A percentile compares a stretch with the other conserved stretches of the same genome.
phyloP scores from a whole-genome alignment of 139 green algal genomes.

The Tetradesmus obliquus region DNA sequence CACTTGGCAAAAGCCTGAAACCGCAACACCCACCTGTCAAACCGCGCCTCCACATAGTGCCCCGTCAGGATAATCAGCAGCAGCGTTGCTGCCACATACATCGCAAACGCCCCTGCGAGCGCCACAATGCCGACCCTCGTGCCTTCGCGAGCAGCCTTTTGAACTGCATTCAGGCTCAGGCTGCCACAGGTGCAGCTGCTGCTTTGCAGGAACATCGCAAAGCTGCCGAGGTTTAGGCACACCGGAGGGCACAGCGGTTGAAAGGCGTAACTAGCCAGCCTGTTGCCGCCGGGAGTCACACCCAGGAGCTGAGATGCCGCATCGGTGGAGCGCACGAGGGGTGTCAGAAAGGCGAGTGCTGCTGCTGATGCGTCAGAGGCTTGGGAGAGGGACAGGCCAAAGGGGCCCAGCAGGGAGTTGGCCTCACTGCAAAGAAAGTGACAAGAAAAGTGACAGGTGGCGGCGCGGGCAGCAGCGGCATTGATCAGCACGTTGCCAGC shows the following conservation, averaged over 20 bases:
- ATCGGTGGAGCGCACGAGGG: background rate
- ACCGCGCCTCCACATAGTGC: conserved; percentile 17
- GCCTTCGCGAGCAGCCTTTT: background rate
- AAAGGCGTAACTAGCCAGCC: background rate
- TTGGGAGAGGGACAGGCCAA: background rate
- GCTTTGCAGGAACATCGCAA: conserved; percentile 27
- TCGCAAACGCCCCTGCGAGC: background rate
- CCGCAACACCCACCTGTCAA: too few species aligned
- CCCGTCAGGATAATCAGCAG: conserved; percentile 27
- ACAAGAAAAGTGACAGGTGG: background rate
- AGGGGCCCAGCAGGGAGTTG: background rate
- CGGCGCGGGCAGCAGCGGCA: background rate
- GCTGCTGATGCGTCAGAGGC: conserved; percentile 3
- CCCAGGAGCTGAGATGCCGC: background rate
- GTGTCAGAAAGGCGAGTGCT: conserved; percentile 1
- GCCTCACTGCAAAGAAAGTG: background rate
- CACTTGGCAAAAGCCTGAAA: too few species aligned
- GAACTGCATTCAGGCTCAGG: background rate
- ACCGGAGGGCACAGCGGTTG: conserved; percentile 17
- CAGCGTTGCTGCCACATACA: conserved; percentile 16
- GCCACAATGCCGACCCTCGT: background rate
- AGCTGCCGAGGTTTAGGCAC: conserved; percentile 33
- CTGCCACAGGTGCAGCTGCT: conserved; percentile 35
- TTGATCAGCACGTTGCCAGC: too few species aligned
- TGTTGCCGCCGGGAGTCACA: too few species aligned